Evolutionary conservation across 2,329 filamentous ascomycete genomes (phyloP), one percentile per base, ranked within the genome.

Genomic region (Pyrenophora teres): DNA sequence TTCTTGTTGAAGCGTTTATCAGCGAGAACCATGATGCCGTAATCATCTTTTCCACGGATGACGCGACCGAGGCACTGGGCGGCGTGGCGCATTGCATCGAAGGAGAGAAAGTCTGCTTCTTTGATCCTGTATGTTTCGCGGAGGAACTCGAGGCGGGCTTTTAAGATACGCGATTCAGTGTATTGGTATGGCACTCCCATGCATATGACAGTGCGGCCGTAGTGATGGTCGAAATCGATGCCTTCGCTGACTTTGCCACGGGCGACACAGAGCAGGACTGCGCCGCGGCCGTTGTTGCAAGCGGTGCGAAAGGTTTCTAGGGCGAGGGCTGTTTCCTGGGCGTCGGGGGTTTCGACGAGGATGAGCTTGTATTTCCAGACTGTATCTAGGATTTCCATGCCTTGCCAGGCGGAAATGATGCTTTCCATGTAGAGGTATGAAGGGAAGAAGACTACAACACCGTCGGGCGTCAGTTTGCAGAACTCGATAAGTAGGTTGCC

Each of bases 331-430:
- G 94, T 99, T 77, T 99, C 94, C 75, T 99, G 94, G 1, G 92
- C 91, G 72, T 99, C 94, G 0, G 94, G 94, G 0, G 95, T 99
- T 78, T 99, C 94, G 53, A 99, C 94, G 6, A 99, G 82, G 61
- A 99, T 97, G 60, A 99, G 83, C 74, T 99, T 99, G 80, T 96
- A 97, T 74, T 96, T 97, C 94, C 94, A 99, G 27, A 99, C 92
- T 70, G 94, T 89, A 75, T 99, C 94, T 31, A 99, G 80, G 57
- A 97, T 96, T 21, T 92, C 92, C 92, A 97, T 97, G 48, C 91
- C 92, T 74, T 99, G 94, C 94, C 94, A 99, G 86, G 96, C 96
- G 72, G 89, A 93, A 72, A 99, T 97, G 71, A 97, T 97, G 45
- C 89, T 94, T 72, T 99, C 94, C 94, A 99, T 97, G 77, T 99